Percentiles rank a stretch among this genome's conserved stretches.
Conservation (phyloP, 805 yeast species). For the Yarrowia porcina region DNA sequence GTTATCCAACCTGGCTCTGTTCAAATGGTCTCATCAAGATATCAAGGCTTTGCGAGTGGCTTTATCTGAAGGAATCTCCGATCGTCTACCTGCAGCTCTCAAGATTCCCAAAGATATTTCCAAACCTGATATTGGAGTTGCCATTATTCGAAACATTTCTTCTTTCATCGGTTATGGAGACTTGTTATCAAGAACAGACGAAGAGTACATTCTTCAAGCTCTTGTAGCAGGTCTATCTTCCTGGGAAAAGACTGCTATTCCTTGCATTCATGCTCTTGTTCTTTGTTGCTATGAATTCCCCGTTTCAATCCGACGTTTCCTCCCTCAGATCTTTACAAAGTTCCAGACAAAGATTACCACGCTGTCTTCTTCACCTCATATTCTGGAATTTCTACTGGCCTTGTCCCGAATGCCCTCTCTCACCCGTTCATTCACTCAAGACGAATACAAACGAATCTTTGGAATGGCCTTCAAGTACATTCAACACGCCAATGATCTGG, state of each 20-base stretch:
- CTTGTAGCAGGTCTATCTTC: slow-evolving; percentile 55
- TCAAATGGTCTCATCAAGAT: slow-evolving; percentile 44
- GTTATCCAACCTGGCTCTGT: slow-evolving; percentile 54
- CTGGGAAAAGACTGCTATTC: slow-evolving; percentile 76
- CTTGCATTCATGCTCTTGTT: slow-evolving; percentile 71
- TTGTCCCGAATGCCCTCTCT: slow-evolving; percentile 63
- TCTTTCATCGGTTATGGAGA: slow-evolving; percentile 50
- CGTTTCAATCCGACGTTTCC: slow-evolving; percentile 60
- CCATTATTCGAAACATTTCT: slow-evolving; percentile 58
- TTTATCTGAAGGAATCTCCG: slow-evolving; percentile 55
- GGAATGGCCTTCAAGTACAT: slow-evolving; percentile 80
- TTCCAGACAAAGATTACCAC: slow-evolving; percentile 73
- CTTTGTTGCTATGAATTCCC: slow-evolving; percentile 82
- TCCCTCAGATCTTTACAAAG: slow-evolving; percentile 66
- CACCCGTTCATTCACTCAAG: slow-evolving; percentile 67
- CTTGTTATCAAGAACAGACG: slow-evolving; percentile 51
- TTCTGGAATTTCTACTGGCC: slow-evolving; percentile 68
- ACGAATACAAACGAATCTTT: slow-evolving; percentile 75
- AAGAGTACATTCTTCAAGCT: slow-evolving; percentile 58
- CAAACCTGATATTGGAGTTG: slow-evolving; percentile 64
- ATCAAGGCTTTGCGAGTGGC: slow-evolving; percentile 45
- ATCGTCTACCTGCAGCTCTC: slow-evolving; percentile 23
- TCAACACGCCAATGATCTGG: slow-evolving; percentile 59
- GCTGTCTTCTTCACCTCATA: slow-evolving; percentile 65
- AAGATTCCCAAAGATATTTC: slow-evolving; percentile 46